Conservation (phyloP, 2,329 filamentous ascomycete genomes). For the Penicillium sp. region DNA sequence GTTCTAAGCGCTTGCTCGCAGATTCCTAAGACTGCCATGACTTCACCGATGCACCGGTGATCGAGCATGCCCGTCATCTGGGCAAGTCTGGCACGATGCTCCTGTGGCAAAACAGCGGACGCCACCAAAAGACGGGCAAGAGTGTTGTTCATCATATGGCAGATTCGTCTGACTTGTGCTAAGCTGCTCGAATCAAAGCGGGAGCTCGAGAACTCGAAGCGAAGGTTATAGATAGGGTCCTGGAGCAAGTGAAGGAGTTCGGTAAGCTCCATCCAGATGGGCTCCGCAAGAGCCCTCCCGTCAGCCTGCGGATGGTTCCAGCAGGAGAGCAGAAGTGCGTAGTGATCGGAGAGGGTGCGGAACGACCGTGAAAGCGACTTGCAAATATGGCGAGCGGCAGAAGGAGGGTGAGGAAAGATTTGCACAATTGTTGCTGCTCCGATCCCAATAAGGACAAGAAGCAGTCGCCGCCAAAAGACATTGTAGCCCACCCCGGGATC, state of each 20-base stretch:
- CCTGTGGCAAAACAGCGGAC: slow-evolving; percentile 40
- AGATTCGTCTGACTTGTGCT: slow-evolving; percentile 37
- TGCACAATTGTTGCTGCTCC: slow-evolving; percentile 52
- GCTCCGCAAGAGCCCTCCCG: slow-evolving; percentile 34
- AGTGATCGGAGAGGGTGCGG: slow-evolving; percentile 53
- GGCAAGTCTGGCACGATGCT: slow-evolving; percentile 48
- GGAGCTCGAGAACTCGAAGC: slow-evolving; percentile 46
- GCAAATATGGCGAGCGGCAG: slow-evolving; percentile 51
- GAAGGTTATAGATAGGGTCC: slow-evolving; percentile 39
- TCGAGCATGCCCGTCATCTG: slow-evolving; percentile 47
- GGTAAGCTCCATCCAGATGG: slow-evolving; percentile 38
- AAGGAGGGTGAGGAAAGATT: slow-evolving; percentile 54
- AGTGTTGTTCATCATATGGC: slow-evolving; percentile 38
- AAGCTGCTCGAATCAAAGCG: slow-evolving; percentile 43
- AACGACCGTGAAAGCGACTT: slow-evolving; percentile 53
- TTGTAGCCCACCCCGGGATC: slow-evolving; percentile 54
- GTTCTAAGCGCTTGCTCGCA: slow-evolving; percentile 55
- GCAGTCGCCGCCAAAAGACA: slow-evolving; percentile 55
- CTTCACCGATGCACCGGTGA: slow-evolving; percentile 52
- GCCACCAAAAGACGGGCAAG: slow-evolving; percentile 43
- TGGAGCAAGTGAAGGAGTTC: slow-evolving; percentile 40
- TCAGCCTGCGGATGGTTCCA: slow-evolving; percentile 41
- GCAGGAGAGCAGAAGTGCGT: slow-evolving; percentile 54
- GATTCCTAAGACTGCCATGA: slow-evolving; percentile 57
- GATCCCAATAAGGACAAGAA: slow-evolving; percentile 53